phyloP scores from a whole-genome alignment of 2,329 filamentous ascomycete species.

The Exutisphaerella laricina region DNA sequence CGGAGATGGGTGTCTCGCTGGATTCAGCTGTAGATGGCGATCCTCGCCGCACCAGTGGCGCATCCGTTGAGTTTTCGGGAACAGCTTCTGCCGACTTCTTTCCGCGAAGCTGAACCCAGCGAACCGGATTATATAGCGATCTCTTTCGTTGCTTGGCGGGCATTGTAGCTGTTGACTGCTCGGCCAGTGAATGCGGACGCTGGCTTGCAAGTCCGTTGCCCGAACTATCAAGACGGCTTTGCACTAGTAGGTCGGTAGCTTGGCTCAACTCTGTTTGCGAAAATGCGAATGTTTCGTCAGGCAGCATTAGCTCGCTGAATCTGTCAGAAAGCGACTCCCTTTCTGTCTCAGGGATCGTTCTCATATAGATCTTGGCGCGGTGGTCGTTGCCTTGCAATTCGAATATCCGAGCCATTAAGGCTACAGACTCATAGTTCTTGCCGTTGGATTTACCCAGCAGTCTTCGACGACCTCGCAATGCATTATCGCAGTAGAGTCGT shows the following conservation, averaged over 20 bases:
- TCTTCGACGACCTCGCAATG: constrained; percentile 12
- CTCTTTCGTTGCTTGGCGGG: neutral
- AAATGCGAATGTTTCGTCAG: neutral
- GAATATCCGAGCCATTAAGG: constrained; percentile 15
- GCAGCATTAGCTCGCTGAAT: neutral
- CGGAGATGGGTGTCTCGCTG: neutral
- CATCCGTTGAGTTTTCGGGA: neutral
- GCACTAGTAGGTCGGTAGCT: neutral
- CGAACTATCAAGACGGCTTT: neutral
- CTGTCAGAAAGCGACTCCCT: neutral
- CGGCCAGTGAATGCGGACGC: neutral
- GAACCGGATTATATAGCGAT: neutral
- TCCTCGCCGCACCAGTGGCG: neutral
- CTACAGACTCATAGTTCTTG: constrained; percentile 10
- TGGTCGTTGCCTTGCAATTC: constrained; percentile 8
- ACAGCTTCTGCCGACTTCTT: neutral
- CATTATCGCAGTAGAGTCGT: constrained; percentile 12
- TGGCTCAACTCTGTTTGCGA: neutral
- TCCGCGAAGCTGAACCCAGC: neutral
- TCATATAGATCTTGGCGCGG: constrained; percentile 12
- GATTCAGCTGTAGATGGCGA: too few relatives aligned
- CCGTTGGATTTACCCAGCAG: constrained; percentile 12
- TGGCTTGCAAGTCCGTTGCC: neutral
- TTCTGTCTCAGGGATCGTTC: constrained; percentile 12
- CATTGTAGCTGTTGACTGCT: too few relatives aligned